Evolutionary conservation across 306 rosid genomes (phyloP).

Genomic region (Cucumis cinereus): DNA sequence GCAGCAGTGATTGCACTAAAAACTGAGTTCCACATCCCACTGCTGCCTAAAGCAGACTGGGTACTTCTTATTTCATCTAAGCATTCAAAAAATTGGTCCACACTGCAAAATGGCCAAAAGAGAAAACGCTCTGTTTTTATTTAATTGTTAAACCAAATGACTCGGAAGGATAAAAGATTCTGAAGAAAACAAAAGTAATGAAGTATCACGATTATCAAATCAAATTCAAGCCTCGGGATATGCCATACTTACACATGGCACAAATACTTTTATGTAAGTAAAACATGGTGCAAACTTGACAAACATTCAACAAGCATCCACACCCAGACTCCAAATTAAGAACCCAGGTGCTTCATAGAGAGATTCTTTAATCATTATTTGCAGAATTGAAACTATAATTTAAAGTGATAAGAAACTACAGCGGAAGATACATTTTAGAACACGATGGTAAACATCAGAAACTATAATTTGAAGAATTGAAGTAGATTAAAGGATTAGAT

Average conservation of each 20-base stretch:
- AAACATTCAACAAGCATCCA: neutral
- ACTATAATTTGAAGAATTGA: neutral
- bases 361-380: neutral
- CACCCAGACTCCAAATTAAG: neutral
- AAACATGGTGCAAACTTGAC: neutral
- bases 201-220: neutral
- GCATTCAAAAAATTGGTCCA: slow-evolving; percentile 96
- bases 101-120: slow-evolving; percentile 44
- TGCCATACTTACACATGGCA: neutral
- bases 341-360: neutral
- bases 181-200: slow-evolving; percentile 1
- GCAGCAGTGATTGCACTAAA: slow-evolving; percentile 93
- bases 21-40: slow-evolving; percentile 97
- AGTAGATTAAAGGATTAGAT: neutral
- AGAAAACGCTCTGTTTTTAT: neutral
- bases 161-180: neutral
- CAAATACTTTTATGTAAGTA: neutral
- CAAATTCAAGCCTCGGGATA: neutral
- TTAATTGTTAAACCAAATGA: neutral
- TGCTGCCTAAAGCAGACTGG: slow-evolving; percentile 77
- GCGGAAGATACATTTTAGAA: neutral
- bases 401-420: neutral
- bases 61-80: slow-evolving; percentile 87
- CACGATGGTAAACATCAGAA: neutral
- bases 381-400: neutral